Base-by-base conservation (phyloP, 2,329 filamentous ascomycete genomes). In the Diplodia sapinea region DNA sequence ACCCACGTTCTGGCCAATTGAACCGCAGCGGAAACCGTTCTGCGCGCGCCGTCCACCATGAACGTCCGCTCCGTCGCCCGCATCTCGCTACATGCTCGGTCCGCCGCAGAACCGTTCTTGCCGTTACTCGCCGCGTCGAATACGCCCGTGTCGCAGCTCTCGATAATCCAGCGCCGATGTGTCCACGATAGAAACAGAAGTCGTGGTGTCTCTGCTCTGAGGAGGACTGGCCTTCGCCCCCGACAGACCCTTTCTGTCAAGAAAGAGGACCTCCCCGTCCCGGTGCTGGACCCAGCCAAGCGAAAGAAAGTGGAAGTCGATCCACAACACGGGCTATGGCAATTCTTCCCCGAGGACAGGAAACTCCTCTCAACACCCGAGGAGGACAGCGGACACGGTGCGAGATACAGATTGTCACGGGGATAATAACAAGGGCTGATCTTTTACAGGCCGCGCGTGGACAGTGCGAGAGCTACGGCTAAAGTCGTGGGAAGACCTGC, bases 401-500 rank as follows among this genome's bases (percentile, higher is more conserved):
- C 70, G 80, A 51, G 33, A 54, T 51, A 43, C 50, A 54, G 15
- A 43, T 17, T n/a, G 7, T 33, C 20, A 57, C 47, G 68, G 54
- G 33, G 17, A 31, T 36, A 20, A 47, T 38, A 8, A 23, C 61
- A 29, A 40, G 50, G 50, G 52, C 52, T 66, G 52, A 66, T 49
- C 33, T 26, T 36, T 23, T 47, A 74, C 70, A 88, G 86, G 95
- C 17, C 87, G 95, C 65, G 83, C 88, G 33, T 99, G 95, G 95
- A 88, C 86, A 12, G 88, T 91, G 8, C 87, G 92, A 80, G 95
- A 99, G 82, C 84, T 99, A 74, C 87, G 94, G 70, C 85, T 87
- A 70, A 97, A 97, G 82, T 93, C 90, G 70, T 99, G 93, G 92
- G 92, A 97, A 70, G 94, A 98, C 78, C 82, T 99, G 73, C 94